Evolutionary conservation across 2,329 filamentous ascomycete species (phyloP), one percentile per base, ranked within the genome.

Genomic region (Hymenoscyphus linearis): DNA sequence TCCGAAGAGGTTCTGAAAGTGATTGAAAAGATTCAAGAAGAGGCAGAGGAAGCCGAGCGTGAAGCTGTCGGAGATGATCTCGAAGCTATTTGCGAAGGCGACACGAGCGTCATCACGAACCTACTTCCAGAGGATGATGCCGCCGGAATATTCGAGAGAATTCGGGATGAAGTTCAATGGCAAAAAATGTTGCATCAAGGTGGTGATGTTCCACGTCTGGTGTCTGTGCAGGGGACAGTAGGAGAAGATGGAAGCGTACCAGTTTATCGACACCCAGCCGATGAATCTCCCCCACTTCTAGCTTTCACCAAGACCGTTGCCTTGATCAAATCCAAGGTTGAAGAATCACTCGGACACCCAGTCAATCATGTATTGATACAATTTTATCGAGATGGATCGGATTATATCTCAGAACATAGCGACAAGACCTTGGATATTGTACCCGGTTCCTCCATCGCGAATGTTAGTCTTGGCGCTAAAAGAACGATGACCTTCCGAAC

Each of bases 371-470:
- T 87, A 1, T 78, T 99, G 55, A 96, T 99, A 53, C 95, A 99
- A 71, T 84, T 92, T 61, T 99, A 99, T 71, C 90, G 95, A n/a
- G 82, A 83, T 67, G 91, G 93, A 2, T 85, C 85, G 55, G 95
- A 99, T 75, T 91, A 91, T 72, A 99, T 99, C 64, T 95, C 91
- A 0, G 95, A 99, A 72, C 95, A 99, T 72, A 96, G 91, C 44
- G 95, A 99, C 74, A 99, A 99, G 76, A 96, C 93, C 0, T 79
- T 99, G 26, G 95, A 99, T 73, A 95, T 99, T 60, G 86, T 85
- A 13, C 85, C 83, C 27, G 86, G 82, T 4, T 95, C 90, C 26
- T 93, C 82, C 62, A 96, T 99, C 67, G 91, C 93, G 66, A 99
- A 98, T 71, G 85, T 96, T 56, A 96, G 91, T 66, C 82, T 98